Evolutionary conservation across 768 basidiomycete species (phyloP), one percentile per base, ranked within the genome.

Genomic region (Sporobolomyces roseus): DNA sequence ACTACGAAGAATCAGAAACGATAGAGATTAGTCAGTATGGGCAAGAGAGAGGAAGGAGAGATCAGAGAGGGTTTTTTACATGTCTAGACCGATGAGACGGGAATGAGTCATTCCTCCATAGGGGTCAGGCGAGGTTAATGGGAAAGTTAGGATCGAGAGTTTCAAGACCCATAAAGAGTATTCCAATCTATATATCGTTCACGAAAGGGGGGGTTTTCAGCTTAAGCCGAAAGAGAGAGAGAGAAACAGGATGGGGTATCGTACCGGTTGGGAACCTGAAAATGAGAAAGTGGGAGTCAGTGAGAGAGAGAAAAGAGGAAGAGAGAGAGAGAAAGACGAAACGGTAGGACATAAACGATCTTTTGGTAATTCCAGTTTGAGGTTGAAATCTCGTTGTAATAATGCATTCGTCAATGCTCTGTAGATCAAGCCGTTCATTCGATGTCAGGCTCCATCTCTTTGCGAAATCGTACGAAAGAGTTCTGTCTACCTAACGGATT

Each of bases 261-360:
- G 3, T 1, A 68, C 70, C 70, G 52, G 29, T 66, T 63, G n/a
- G 66, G 71, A n/a, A 72, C 51, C 71, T 68, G 64, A 7, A 46
- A 23, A 14, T 9, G 10, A 41, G 10, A 41, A 17, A 41, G 38
- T 41, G 17, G 38, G 38, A 9, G 38, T 17, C 9, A 41, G 38
- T 9, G 50, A 29, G 19, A 51, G 50, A 27, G 13, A 46, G 14
- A 10, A 13, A 14, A 13, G 21, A 7, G 10, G 35, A 4, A 7
- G 3, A 50, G 25, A 0, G n/a, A 6, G 9, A 25, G 21, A 33
- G 30, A 25, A 32, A 10, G 27, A 50, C 25, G 9, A 27, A 4
- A 94, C 92, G 1, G 93, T 89, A 32, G 93, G 93, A 78, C 93
- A 94, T 4, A 96, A 79, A 55, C 93, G 80, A 77, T 91, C 84